phyloP scores from a whole-genome alignment of 23 red algal species.

The Gracilaria domingensis region DNA sequence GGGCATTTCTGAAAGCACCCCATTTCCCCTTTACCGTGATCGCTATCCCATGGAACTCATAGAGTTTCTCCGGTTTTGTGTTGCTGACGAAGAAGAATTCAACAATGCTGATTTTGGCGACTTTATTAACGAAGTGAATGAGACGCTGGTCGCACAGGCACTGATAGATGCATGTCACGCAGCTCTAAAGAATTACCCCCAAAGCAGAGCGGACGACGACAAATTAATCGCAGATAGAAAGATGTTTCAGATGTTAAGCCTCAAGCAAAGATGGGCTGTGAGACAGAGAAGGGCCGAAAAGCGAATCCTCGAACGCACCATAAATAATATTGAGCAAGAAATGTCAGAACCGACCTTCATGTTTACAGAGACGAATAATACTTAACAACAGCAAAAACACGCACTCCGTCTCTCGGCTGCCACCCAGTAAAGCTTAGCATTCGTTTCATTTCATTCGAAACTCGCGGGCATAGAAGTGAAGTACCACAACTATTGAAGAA shows the following conservation, averaged over 20 bases:
- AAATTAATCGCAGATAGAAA: constrained; percentile 59
- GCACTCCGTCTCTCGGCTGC: not conserved
- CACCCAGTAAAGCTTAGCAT: no score
- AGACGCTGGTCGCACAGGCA: constrained; percentile 61
- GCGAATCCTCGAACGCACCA: constrained; percentile 90
- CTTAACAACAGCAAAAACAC: constrained; percentile 1
- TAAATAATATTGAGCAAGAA: constrained; percentile 75
- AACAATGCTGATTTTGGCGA: constrained; percentile 76
- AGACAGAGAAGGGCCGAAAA: constrained; percentile 90
- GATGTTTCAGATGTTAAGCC: constrained; percentile 78
- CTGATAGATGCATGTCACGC: constrained; percentile 72
- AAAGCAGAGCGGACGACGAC: constrained; percentile 83
- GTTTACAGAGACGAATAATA: constrained; percentile 59
- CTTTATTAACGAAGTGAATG: constrained; percentile 83
- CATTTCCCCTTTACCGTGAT: constrained; percentile 93
- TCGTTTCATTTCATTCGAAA: no score
- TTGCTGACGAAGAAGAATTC: constrained; percentile 73
- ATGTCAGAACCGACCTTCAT: constrained; percentile 67
- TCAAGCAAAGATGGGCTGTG: constrained; percentile 90
- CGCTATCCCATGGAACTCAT: constrained; percentile 96
- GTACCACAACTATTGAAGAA: constrained; percentile 13
- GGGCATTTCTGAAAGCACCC: constrained; percentile 49
- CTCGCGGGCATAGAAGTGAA: no score
- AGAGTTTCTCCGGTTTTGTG: constrained; percentile 91
- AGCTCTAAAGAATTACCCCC: constrained; percentile 76